Evolutionary conservation across 345 rosid genomes (phyloP).

Genomic region (Syzygium aromaticum): DNA sequence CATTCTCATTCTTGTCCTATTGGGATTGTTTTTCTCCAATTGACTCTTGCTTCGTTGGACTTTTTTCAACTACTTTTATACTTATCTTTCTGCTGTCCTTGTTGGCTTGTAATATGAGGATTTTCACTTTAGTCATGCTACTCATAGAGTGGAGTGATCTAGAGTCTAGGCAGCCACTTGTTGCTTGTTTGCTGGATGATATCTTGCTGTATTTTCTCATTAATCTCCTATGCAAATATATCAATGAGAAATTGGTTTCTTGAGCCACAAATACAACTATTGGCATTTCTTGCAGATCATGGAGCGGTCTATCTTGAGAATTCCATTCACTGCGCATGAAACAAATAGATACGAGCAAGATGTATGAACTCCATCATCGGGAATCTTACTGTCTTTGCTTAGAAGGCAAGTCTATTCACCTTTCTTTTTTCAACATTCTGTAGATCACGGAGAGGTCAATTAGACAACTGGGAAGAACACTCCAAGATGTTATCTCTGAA

Average conservation of each 20-base stretch:
- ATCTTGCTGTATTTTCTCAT: not conserved
- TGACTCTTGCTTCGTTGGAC: not conserved
- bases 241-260: not conserved
- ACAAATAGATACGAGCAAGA: conserved; percentile 77
- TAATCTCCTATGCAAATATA: not conserved
- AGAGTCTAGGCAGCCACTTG: not conserved
- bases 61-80: not conserved
- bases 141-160: not conserved
- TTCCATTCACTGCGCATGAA: conserved; percentile 68
- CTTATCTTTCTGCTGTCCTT: not conserved
- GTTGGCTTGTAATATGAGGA: not conserved
- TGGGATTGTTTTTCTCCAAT: not conserved
- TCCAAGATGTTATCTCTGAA: conserved; percentile 61
- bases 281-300: conserved; percentile 38
- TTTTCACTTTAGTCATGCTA: not conserved
- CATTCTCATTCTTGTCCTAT: not conserved
- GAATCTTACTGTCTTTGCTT: not conserved
- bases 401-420: not conserved
- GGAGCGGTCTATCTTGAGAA: conserved; percentile 42
- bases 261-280: not conserved
- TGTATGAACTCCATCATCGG: conserved; percentile 27
- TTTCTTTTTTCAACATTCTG: conserved; percentile 1
- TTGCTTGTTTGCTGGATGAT: not conserved
- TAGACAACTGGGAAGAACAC: conserved; percentile 44
- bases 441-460: conserved; percentile 81